Conservation (phyloP, 371 early-diverging fungal species). For the Mortierella polycephala region DNA sequence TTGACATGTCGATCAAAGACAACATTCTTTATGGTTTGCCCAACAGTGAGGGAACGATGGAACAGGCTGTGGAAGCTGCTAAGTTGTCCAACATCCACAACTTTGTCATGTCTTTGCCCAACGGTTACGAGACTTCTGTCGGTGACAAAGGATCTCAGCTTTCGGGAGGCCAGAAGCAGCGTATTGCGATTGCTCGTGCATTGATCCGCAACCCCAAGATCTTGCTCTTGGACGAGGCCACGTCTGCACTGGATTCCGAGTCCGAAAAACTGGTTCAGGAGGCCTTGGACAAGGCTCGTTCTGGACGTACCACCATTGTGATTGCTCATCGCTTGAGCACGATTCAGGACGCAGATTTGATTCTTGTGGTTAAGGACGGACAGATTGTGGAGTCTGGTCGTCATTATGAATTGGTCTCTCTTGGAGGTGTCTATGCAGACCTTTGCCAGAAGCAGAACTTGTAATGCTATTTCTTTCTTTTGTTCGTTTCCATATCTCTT, state of each 20-base stretch:
- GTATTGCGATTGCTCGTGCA: conserved; percentile 77
- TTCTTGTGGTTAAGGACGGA: conserved; percentile 81
- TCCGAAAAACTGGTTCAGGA: conserved; percentile 91
- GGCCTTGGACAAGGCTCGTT: conserved; percentile 81
- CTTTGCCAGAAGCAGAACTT: conserved; percentile 57
- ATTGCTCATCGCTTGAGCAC: conserved; percentile 81
- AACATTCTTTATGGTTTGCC: conserved; percentile 79
- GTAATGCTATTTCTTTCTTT: conserved; percentile 14
- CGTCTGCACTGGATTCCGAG: conserved; percentile 91
- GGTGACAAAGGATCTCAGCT: conserved; percentile 80
- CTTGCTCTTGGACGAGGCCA: conserved; percentile 96
- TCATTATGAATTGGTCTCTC: conserved; percentile 73
- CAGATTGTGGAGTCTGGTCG: conserved; percentile 85
- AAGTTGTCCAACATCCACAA: conserved; percentile 82
- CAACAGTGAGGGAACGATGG: conserved; percentile 56
- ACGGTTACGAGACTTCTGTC: conserved; percentile 83
- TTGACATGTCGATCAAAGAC: conserved; percentile 84
- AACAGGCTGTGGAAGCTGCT: conserved; percentile 71
- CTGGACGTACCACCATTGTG: conserved; percentile 75
- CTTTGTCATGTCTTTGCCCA: conserved; percentile 73
- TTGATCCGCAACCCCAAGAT: conserved; percentile 86
- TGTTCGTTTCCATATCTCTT: neutral
- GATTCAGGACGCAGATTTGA: conserved; percentile 81
- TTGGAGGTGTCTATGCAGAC: conserved; percentile 57
- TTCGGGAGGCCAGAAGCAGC: conserved; percentile 80